phyloP scores from a whole-genome alignment of 345 rosid species.

The Combretum micranthum region DNA sequence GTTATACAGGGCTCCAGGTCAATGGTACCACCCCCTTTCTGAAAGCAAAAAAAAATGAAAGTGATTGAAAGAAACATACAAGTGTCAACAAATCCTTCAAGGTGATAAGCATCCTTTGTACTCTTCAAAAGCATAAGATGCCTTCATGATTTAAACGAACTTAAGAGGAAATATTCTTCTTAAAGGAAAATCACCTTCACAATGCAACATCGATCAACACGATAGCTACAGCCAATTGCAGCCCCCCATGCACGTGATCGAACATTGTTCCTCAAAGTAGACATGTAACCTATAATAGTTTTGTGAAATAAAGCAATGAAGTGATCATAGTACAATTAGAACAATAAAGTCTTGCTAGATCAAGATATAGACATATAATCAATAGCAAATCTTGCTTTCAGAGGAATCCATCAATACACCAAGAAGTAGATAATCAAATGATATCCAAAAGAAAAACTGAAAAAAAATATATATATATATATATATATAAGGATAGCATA shows the following conservation, averaged over 20 bases:
- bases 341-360: too few species aligned
- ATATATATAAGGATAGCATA: too few species aligned
- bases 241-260: constrained; percentile 99
- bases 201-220: constrained; percentile 92
- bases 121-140: background rate
- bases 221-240: constrained; percentile 95
- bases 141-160: background rate
- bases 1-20: constrained; percentile 95
- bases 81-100: constrained; percentile 3
- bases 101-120: background rate
- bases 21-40: constrained; percentile 97
- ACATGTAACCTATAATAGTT: constrained; percentile 58
- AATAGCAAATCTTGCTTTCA: background rate
- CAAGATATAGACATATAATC: background rate
- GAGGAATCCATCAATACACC: too few species aligned
- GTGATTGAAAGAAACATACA: background rate
- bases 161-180: background rate
- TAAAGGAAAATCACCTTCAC: constrained; percentile 57
- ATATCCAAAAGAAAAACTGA: too few species aligned
- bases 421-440: too few species aligned
- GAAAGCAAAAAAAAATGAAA: constrained; percentile 12
- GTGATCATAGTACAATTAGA: background rate
- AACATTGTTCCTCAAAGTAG: constrained; percentile 93
- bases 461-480: too few species aligned
- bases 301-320: background rate